Evolutionary conservation across 2,329 filamentous ascomycete species (phyloP), one percentile per base, ranked within the genome.

Genomic region (Paracorniculantispora psalliotae): DNA sequence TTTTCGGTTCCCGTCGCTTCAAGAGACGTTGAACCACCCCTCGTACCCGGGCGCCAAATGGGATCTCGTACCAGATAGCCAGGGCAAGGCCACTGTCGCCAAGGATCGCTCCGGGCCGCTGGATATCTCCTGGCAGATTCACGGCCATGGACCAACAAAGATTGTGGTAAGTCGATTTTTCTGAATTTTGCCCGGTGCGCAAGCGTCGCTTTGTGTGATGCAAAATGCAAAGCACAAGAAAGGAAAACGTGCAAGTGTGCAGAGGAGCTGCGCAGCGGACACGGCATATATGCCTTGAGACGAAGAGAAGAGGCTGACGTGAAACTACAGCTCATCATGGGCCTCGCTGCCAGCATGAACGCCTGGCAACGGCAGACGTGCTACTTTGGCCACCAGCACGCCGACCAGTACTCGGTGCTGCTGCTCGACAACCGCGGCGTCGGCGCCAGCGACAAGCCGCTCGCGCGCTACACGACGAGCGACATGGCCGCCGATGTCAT

Each of bases 351-450:
- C 59, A 80, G 79, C 61, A 79, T 82, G 68, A 79, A 83, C 46
- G 81, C 85, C 59, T 96, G 90, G 89, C 91, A 96, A 76, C 85
- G 90, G 56, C 91, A 96, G 70, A 94, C 88, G 10, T 84, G 88
- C 64, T 81, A 91, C 74, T 93, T 96, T 68, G 90, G 89, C 54
- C 91, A 96, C 74, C 78, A 84, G 53, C 79, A 84, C 61, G 81
- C 77, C 49, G 77, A 84, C 61, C 77, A 81, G 63, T 96, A 92
- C 75, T 87, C 88, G 0, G 87, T 86, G 58, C 81, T 96, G 7
- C 75, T 94, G 59, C 78, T 91, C 64, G 92, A 96, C 76, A 96
- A 96, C 74, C 85, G 92, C 65, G 91, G 92, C 63, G 88, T 96
- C 69, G 92, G 92, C 59, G 81, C 82, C 62, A 91, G 88, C 51